Percentiles rank a stretch among this genome's conserved stretches.
These are phyloP conservation scores for Talaromyces verruculosus DNA, from an alignment of 2,329 filamentous ascomycete species.

Conservation along the genomic window DNA sequence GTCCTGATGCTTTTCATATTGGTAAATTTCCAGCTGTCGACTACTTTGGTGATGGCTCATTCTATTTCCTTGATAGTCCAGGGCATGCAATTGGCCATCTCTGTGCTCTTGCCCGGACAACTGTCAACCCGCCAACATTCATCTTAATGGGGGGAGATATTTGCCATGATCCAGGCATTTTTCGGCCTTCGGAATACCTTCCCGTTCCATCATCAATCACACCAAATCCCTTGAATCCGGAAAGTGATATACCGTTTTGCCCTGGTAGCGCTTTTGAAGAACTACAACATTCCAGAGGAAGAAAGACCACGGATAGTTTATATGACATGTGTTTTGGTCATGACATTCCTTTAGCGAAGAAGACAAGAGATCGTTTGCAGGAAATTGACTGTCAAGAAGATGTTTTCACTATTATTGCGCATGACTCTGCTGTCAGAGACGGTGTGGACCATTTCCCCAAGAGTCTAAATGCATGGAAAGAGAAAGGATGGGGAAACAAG, in stretches of 20 bases:
- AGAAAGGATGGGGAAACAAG: slow-evolving; percentile 27
- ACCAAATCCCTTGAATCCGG: slow-evolving; percentile 7
- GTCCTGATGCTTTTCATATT: slow-evolving; percentile 22
- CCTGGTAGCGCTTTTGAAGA: slow-evolving; percentile 12
- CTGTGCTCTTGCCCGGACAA: slow-evolving; percentile 30
- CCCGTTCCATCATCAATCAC: slow-evolving; percentile 28
- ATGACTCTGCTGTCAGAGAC: slow-evolving; percentile 29
- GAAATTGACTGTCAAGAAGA: slow-evolving; percentile 29
- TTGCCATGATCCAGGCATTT: slow-evolving; percentile 29
- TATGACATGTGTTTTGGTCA: slow-evolving; percentile 28
- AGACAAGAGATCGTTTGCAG: slow-evolving; percentile 26
- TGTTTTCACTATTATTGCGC: slow-evolving; percentile 34
- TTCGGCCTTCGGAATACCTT: slow-evolving; percentile 31
- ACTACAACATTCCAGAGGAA: slow-evolving; percentile 3
- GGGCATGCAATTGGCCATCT: slow-evolving; percentile 32
- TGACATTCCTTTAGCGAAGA: slow-evolving; percentile 29
- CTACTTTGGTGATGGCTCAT: slow-evolving; percentile 33
- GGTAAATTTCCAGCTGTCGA: slow-evolving; percentile 31
- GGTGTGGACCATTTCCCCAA: slow-evolving; percentile 30
- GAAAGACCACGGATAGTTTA: slow-evolving; percentile 20
- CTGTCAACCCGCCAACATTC: slow-evolving; percentile 25
- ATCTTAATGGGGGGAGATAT: slow-evolving; percentile 32
- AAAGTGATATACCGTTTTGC: neutral
- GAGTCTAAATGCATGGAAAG: slow-evolving; percentile 33
- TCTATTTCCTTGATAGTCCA: slow-evolving; percentile 32